Percentiles rank a stretch among this genome's conserved stretches.
Conservation (phyloP, 495 filamentous ascomycete species). For the Aspergillus mulundensis region DNA sequence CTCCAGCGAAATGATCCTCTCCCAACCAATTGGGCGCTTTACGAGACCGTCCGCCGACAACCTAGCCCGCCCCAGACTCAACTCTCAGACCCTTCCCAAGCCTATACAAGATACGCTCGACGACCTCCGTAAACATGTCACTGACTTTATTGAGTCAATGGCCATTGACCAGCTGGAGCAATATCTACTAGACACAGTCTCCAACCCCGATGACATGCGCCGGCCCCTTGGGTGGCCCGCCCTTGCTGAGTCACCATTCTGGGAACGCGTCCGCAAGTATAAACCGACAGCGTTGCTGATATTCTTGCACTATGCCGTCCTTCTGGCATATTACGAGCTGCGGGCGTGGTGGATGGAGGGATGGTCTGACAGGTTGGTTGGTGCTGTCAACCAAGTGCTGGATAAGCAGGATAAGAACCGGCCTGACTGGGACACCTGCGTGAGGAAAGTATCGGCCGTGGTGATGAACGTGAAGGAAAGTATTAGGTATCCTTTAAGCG, state of each 20-base stretch:
- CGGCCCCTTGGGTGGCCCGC: background rate
- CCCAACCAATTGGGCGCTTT: background rate
- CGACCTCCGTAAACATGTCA: background rate
- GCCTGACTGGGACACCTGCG: conserved; percentile 46
- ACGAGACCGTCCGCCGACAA: background rate
- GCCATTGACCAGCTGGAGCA: background rate
- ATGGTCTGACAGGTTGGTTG: background rate
- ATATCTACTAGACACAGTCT: background rate
- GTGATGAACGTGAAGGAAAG: conserved; percentile 44
- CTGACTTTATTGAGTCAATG: background rate
- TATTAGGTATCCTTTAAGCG: background rate
- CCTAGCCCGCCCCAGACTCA: background rate
- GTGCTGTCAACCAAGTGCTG: conserved; percentile 39
- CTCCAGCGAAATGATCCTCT: background rate
- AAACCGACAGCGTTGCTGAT: background rate
- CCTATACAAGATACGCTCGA: background rate
- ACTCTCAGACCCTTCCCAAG: background rate
- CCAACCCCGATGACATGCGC: background rate
- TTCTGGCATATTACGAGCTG: background rate
- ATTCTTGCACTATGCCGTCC: background rate
- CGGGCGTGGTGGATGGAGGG: background rate
- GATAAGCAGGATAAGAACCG: conserved; percentile 54
- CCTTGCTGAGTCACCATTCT: background rate
- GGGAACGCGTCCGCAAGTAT: background rate
- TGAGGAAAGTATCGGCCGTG: conserved; percentile 46